Evolutionary conservation across 192 early-diverging fungal species (phyloP).

Genomic region (Geranomyces michiganensis): DNA sequence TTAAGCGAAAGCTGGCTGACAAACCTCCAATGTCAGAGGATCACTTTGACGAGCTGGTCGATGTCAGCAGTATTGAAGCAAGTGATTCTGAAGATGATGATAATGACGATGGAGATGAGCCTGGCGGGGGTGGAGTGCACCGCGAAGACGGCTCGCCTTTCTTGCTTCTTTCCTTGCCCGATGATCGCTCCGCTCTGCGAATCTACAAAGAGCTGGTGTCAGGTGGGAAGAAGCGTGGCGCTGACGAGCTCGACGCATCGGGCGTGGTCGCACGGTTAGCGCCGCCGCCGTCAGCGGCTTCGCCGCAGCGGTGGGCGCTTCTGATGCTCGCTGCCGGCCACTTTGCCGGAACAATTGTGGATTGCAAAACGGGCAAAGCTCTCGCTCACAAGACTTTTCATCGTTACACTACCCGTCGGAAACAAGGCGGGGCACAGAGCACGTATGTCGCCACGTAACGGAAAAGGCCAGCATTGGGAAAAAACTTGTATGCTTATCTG

Average conservation of each 20-base stretch:
- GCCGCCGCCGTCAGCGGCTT: neutral
- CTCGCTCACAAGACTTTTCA: conserved; percentile 91
- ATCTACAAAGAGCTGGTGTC: conserved; percentile 46
- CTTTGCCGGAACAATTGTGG: conserved; percentile 89
- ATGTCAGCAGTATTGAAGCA: conserved; percentile 47
- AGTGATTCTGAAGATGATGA: conserved; percentile 34
- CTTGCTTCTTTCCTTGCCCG: conserved; percentile 27
- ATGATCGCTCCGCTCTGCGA: conserved; percentile 25
- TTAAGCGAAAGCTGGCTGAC: conserved; percentile 72
- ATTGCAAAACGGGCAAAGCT: conserved; percentile 61
- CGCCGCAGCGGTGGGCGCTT: conserved; percentile 69
- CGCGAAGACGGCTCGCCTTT: conserved; percentile 33
- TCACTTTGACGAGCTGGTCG: conserved; percentile 46
- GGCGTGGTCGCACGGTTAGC: neutral
- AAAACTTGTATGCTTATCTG: neutral
- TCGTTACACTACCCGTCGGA: conserved; percentile 92
- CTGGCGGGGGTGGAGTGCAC: neutral
- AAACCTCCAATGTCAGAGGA: conserved; percentile 37
- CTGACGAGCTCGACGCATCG: neutral
- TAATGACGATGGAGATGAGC: neutral
- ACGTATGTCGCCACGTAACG: conserved; percentile 26
- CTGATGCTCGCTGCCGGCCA: conserved; percentile 79
- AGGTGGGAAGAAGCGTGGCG: neutral
- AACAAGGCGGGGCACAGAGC: conserved; percentile 93
- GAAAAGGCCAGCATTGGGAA: too few relatives aligned